Evolutionary conservation across 2,329 filamentous ascomycete species (phyloP), one percentile per base, ranked within the genome.

Genomic region (Penicillium sp.): DNA sequence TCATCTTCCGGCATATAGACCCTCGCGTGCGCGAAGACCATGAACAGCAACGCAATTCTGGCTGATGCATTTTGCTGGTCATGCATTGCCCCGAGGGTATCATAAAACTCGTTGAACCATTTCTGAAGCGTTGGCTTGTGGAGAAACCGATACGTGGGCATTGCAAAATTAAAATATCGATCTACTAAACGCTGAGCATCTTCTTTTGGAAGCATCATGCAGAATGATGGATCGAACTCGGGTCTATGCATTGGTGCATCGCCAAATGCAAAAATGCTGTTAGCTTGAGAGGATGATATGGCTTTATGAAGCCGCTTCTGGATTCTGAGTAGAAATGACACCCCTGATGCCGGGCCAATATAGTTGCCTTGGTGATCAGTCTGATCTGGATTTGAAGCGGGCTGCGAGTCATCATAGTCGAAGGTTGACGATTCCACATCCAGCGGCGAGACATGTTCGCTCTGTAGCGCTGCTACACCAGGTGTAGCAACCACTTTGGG

Each of bases 71-170:
- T 75, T 11, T 77, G 72, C 29, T 64, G 56, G 47, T 71, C 68
- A 39, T 63, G 62, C 72, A 78, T 77, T 14, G 70, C 65, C 11
- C 75, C 75, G 39, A 73, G 66, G 16, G 71, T 77, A 18, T 75
- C 72, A 53, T 81, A 81, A 39, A 80, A 77, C 22, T 79, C 75
- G 10, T 72, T 68, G 10, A 82, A 71, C 72, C 72, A 78, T 34
- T 62, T 60, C 50, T 77, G 66, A n/a, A 78, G 62, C 0, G 72
- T 78, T 3, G 70, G 73, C 8, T 70, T 67, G 56, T 80, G 76
- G 18, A 79, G 62, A 54, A 78, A 79, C 1, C 77, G 72, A 54
- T 79, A 72, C 0, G 76, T 78, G 2, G 76, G 72, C 60, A 75
- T 72, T 4, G 73, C 70, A 52, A 77, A 74, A 50, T 79, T 75